phyloP scores from a whole-genome alignment of 306 rosid species.

The Cicer bijugum region DNA sequence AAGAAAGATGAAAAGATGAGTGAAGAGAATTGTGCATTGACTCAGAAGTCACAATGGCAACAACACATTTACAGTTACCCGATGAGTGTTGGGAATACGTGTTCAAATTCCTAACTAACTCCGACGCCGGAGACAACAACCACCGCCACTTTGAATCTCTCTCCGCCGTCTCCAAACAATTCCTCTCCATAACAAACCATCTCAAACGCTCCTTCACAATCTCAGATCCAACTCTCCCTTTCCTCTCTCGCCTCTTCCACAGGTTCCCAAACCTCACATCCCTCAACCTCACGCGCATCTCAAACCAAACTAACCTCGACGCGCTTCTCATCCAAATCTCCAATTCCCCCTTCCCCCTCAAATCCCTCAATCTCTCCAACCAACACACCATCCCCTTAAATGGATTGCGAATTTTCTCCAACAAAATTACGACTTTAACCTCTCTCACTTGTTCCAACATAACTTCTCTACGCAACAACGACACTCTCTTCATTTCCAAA shows the following conservation, averaged over 20 bases:
- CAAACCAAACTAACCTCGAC: constrained; percentile 39
- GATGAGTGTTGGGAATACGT: constrained; percentile 76
- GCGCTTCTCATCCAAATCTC: constrained; percentile 51
- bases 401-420: constrained; percentile 48
- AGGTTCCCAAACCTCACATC: constrained; percentile 52
- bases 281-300: constrained; percentile 46
- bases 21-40: too few relatives aligned
- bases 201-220: constrained; percentile 51
- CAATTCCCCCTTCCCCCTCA: constrained; percentile 39
- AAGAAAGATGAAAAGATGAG: too few relatives aligned
- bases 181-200: constrained; percentile 59
- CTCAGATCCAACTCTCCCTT: constrained; percentile 27
- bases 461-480: constrained; percentile 21
- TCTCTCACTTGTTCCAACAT: constrained; percentile 49
- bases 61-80: constrained; percentile 31
- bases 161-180: constrained; percentile 61
- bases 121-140: constrained; percentile 16
- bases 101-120: constrained; percentile 38
- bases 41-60: too few relatives aligned
- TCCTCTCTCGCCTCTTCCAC: constrained; percentile 38
- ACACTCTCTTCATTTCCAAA: constrained; percentile 45
- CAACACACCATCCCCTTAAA: constrained; percentile 40
- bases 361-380: constrained; percentile 53
- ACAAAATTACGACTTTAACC: constrained; percentile 40
- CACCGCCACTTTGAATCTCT: constrained; percentile 44